Conservation (phyloP, 352 stramenopile genomes). For the Globisporangium middletonii region DNA sequence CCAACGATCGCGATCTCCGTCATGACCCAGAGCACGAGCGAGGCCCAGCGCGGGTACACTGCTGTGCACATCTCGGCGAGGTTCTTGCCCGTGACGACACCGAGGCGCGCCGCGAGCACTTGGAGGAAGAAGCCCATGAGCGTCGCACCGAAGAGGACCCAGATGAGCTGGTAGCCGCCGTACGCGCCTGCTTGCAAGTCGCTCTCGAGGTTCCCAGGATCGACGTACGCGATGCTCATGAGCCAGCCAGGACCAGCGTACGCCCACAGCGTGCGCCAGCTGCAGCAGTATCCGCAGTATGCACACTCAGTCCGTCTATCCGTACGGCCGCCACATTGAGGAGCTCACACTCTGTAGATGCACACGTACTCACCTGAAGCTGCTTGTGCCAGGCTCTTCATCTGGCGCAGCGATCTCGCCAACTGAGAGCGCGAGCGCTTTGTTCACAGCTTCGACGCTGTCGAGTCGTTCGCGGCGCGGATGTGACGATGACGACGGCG, state of each 20-base stretch:
- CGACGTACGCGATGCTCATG: constrained; percentile 95
- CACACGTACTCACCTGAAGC: constrained; percentile 12
- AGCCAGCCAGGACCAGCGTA: constrained; percentile 84
- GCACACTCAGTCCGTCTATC: not conserved
- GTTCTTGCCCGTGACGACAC: constrained; percentile 89
- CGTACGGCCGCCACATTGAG: not conserved
- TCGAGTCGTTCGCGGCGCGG: constrained; percentile 10
- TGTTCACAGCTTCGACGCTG: constrained; percentile 44
- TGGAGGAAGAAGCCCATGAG: constrained; percentile 93
- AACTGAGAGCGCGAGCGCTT: constrained; percentile 37
- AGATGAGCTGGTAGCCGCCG: constrained; percentile 87
- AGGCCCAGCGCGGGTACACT: constrained; percentile 72
- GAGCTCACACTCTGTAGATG: not conserved
- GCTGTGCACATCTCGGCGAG: constrained; percentile 85
- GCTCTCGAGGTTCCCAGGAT: constrained; percentile 94
- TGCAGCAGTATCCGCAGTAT: constrained; percentile 10
- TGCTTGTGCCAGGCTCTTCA: constrained; percentile 26
- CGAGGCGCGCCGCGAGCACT: constrained; percentile 88
- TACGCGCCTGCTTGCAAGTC: constrained; percentile 93
- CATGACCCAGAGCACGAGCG: constrained; percentile 88
- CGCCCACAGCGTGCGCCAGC: constrained; percentile 72
- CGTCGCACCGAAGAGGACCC: constrained; percentile 87
- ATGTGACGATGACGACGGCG: not conserved
- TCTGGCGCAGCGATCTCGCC: constrained; percentile 49
- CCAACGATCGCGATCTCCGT: constrained; percentile 90